Conservation (phyloP, 768 basidiomycete species). For the Tricholoma hemisulphureum region DNA sequence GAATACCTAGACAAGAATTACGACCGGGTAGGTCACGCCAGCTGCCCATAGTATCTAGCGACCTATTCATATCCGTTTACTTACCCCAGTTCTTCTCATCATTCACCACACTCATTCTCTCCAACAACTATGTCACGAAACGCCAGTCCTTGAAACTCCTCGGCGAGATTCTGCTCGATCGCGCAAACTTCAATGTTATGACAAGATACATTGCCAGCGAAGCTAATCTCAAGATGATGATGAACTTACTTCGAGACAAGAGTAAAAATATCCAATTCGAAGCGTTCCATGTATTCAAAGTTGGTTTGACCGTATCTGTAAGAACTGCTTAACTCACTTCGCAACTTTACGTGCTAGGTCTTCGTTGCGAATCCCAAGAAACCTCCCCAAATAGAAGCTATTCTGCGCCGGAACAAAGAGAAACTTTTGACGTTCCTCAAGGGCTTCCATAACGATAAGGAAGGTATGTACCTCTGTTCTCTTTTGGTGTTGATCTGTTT, state of each 20-base stretch:
- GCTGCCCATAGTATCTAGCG: constrained; percentile 61
- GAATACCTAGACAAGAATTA: constrained; percentile 97
- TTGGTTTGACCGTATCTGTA: constrained; percentile 25
- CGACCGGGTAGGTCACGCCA: constrained; percentile 67
- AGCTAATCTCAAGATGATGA: constrained; percentile 99
- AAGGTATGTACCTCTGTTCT: constrained; percentile 52
- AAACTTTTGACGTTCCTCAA: constrained; percentile 88
- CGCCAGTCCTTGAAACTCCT: constrained; percentile 97
- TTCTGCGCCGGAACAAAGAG: constrained; percentile 91
- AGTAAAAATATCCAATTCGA: constrained; percentile 99
- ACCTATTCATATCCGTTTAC: constrained; percentile 44
- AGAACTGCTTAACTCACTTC: constrained; percentile 5
- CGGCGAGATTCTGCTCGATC: constrained; percentile 95
- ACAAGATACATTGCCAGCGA: constrained; percentile 95
- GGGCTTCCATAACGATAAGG: constrained; percentile 97
- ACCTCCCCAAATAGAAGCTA: constrained; percentile 89
- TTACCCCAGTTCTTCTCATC: constrained; percentile 84
- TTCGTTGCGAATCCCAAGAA: constrained; percentile 99
- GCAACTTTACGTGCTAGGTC: constrained; percentile 48
- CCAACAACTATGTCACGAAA: constrained; percentile 98
- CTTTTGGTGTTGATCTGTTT: not conserved
- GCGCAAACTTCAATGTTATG: constrained; percentile 98
- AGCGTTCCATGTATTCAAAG: constrained; percentile 99
- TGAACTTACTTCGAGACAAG: constrained; percentile 97
- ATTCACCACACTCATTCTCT: constrained; percentile 89